phyloP scores from a whole-genome alignment of 805 yeast genomes.

The Yarrowia sp. region DNA sequence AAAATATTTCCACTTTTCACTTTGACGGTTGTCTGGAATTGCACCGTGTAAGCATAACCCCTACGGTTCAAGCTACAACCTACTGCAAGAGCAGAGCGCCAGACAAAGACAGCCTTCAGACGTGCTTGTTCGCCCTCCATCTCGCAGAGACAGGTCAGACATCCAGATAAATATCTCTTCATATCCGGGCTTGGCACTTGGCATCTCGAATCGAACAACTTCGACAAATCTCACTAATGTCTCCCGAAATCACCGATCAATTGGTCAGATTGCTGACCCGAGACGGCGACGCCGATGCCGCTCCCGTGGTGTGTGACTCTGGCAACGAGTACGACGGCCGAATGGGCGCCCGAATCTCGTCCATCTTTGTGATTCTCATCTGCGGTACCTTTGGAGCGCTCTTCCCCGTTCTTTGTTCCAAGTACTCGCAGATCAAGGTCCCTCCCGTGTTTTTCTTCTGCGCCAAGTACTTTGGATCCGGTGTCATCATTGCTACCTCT shows the following conservation, averaged over 20 bases:
- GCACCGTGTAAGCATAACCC: slow-evolving; percentile 21
- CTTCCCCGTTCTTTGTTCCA: slow-evolving; percentile 54
- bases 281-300: slow-evolving; percentile 3
- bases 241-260: slow-evolving; percentile 11
- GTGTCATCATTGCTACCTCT: slow-evolving; percentile 79
- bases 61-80: slow-evolving; percentile 23
- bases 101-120: slow-evolving; percentile 9
- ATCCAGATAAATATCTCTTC: slow-evolving; percentile 28
- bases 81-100: background rate
- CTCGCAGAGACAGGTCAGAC: background rate
- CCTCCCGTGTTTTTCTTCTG: slow-evolving; percentile 49
- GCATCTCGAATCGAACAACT: background rate
- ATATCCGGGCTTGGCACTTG: slow-evolving; percentile 19
- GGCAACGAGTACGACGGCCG: slow-evolving; percentile 54
- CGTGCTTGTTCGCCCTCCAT: slow-evolving; percentile 1
- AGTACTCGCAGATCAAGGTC: slow-evolving; percentile 44
- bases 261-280: slow-evolving; percentile 21
- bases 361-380: slow-evolving; percentile 65
- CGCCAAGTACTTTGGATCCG: slow-evolving; percentile 67
- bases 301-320: background rate
- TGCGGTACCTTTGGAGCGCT: slow-evolving; percentile 57
- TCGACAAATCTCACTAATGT: background rate
- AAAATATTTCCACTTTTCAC: slow-evolving; percentile 3
- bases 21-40: background rate
- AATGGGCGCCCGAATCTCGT: slow-evolving; percentile 59